These are phyloP conservation scores for Inga laurina DNA, from an alignment of 306 rosid genomes.

Conservation along the genomic window DNA sequence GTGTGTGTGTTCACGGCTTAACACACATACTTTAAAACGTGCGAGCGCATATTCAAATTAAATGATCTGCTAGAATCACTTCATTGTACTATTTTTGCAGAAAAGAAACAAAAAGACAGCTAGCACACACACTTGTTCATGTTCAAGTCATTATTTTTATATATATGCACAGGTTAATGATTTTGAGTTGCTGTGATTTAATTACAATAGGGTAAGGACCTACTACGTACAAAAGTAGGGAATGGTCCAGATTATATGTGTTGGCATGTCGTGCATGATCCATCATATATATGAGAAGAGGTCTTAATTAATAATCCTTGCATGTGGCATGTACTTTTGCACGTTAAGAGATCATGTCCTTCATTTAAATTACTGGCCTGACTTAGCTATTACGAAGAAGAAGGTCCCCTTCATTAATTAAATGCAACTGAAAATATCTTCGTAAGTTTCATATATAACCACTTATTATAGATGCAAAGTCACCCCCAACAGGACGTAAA, in stretches of 20 bases:
- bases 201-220: not conserved
- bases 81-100: not conserved
- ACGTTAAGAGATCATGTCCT: conserved; percentile 17
- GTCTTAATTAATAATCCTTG: conserved; percentile 3
- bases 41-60: not conserved
- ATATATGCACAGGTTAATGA: not conserved
- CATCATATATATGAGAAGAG: not conserved
- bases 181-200: not conserved
- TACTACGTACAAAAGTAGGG: not conserved
- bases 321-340: conserved; percentile 11
- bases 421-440: conserved; percentile 17
- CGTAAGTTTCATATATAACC: not conserved
- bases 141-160: not conserved
- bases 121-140: not conserved
- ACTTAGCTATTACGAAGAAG: not conserved
- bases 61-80: not conserved
- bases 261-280: not conserved
- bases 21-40: not conserved
- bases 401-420: conserved; percentile 2
- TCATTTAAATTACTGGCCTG: conserved; percentile 7
- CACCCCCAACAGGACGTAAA: not conserved
- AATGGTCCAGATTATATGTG: not conserved
- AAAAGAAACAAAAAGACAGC: not conserved
- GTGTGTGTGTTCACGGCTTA: not conserved
- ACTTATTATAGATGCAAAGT: not conserved